Percentiles rank a stretch among this genome's conserved stretches.
phyloP scores from a whole-genome alignment of 192 early-diverging fungal species.

The Podila epigama region DNA sequence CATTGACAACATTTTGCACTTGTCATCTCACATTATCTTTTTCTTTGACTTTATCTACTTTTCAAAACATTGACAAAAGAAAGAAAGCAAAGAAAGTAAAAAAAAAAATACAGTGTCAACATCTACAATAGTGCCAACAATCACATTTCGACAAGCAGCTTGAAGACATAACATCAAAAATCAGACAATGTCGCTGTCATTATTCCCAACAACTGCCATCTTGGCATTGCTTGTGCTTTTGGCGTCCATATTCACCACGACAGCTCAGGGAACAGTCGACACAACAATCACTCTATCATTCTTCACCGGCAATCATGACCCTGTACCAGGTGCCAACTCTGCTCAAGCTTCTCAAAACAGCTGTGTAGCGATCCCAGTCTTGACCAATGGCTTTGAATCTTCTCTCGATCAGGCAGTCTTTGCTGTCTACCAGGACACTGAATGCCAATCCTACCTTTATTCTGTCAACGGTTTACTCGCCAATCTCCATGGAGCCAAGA shows the following conservation, averaged over 20 bases:
- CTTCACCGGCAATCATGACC: background rate
- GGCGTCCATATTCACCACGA: background rate
- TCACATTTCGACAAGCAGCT: no score
- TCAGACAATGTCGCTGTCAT: constrained; percentile 5
- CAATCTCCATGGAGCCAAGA: constrained; percentile 7
- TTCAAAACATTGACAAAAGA: no score
- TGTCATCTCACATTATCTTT: no score
- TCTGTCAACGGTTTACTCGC: constrained; percentile 10
- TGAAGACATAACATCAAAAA: background rate
- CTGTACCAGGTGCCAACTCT: constrained; percentile 3
- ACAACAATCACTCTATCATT: constrained; percentile 13
- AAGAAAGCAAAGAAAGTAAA: no score
- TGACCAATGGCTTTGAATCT: constrained; percentile 7
- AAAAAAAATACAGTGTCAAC: no score
- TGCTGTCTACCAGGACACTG: constrained; percentile 23
- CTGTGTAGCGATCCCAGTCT: constrained; percentile 6
- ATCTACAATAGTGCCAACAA: no score
- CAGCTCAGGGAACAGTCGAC: constrained; percentile 1
- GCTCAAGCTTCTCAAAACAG: background rate
- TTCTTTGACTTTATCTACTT: background rate
- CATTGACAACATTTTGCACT: background rate
- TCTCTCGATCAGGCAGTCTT: constrained; percentile 8
- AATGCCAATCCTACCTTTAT: constrained; percentile 23
- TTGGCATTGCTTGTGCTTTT: background rate
- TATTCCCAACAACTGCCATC: background rate